These are phyloP conservation scores for Lagenidium giganteum DNA, from an alignment of 352 stramenopile genomes.

Conservation along the genomic window DNA sequence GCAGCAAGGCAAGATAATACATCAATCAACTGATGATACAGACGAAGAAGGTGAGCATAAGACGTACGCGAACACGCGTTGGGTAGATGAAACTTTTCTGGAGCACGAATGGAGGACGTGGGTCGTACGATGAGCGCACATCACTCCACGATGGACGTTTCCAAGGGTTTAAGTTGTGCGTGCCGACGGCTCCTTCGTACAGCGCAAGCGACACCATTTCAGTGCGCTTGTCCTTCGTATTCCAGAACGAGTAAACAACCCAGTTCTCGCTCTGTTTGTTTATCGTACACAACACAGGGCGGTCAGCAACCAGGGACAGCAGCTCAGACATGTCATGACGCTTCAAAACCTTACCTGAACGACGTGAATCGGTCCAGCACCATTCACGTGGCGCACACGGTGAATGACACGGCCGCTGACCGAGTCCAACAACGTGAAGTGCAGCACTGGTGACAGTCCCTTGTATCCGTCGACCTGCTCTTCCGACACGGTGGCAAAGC, in stretches of 20 bases:
- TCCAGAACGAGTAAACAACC: conserved; percentile 97
- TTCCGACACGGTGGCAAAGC: conserved; percentile 80
- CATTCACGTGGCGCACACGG: conserved; percentile 84
- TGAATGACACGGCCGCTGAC: conserved; percentile 93
- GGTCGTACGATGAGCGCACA: conserved; percentile 91
- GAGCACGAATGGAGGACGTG: conserved; percentile 86
- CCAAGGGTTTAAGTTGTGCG: conserved; percentile 93
- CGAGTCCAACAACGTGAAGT: conserved; percentile 92
- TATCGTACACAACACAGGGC: too few species aligned
- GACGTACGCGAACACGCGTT: conserved; percentile 71
- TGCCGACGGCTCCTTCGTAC: conserved; percentile 95
- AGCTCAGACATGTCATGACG: conserved; percentile 1
- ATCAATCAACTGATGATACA: not conserved
- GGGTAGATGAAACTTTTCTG: conserved; percentile 94
- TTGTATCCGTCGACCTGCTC: conserved; percentile 31
- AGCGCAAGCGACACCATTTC: conserved; percentile 85
- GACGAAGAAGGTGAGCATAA: not conserved
- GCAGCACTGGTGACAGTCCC: conserved; percentile 44
- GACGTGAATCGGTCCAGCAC: conserved; percentile 55
- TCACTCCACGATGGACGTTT: conserved; percentile 87
- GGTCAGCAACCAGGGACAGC: not conserved
- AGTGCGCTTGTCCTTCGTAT: conserved; percentile 82
- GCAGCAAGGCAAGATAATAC: not conserved
- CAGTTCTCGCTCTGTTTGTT: conserved; percentile 95
- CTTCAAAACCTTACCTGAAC: conserved; percentile 36